Conservation (phyloP, 2,329 filamentous ascomycete species). For the Colletotrichum noveboracense region DNA sequence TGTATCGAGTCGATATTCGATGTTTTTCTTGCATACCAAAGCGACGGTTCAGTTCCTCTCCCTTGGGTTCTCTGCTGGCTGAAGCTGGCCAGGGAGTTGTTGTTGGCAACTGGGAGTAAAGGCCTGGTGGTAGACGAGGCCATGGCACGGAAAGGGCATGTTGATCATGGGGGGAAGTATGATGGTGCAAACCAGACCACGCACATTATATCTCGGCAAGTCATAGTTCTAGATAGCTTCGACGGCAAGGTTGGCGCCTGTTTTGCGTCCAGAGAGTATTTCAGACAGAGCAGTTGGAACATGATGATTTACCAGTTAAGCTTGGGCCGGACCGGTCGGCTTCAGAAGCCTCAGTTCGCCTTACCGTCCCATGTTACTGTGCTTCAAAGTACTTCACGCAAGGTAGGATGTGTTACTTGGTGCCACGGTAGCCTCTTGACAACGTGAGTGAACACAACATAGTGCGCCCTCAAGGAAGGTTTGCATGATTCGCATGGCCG, state of each 20-base stretch:
- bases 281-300: background rate
- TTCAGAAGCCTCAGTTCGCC: background rate
- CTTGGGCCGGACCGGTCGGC: background rate
- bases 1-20: constrained; percentile 23
- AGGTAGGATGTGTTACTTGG: background rate
- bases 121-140: background rate
- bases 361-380: background rate
- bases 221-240: background rate
- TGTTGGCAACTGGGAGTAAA: background rate
- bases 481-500: constrained; percentile 2
- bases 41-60: background rate
- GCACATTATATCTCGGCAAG: background rate
- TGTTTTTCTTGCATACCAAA: constrained; percentile 21
- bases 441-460: background rate
- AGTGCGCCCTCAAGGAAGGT: background rate
- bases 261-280: background rate
- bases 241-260: background rate
- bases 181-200: background rate
- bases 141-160: background rate
- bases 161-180: background rate
- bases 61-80: background rate
- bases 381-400: background rate
- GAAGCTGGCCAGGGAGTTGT: background rate
- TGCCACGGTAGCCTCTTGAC: background rate
- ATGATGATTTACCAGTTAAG: background rate